Evolutionary conservation across 352 stramenopile species (phyloP).

Genomic region (Phytophthora fragariaefolia): DNA sequence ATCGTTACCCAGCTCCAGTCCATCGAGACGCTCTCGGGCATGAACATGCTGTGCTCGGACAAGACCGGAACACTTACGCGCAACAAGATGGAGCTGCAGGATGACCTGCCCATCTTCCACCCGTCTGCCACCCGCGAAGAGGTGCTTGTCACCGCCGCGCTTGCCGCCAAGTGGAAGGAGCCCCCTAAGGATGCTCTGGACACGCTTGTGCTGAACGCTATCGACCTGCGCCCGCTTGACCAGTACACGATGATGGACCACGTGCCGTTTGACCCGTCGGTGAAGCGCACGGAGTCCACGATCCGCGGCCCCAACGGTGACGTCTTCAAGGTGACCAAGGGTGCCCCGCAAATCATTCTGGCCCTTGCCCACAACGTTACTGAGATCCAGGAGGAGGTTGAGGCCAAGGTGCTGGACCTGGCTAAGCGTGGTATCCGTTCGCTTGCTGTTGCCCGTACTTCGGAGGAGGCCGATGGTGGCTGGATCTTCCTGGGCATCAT

Average conservation of each 20-base stretch:
- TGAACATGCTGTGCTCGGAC: slow-evolving; percentile 96
- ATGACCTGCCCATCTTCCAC: slow-evolving; percentile 91
- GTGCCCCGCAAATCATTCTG: slow-evolving; percentile 94
- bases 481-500: slow-evolving; percentile 96
- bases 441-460: slow-evolving; percentile 87
- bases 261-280: slow-evolving; percentile 80
- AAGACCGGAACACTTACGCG: slow-evolving; percentile 96
- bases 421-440: slow-evolving; percentile 88
- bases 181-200: slow-evolving; percentile 94
- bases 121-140: slow-evolving; percentile 82
- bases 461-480: slow-evolving; percentile 71
- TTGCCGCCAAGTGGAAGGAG: slow-evolving; percentile 96
- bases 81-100: slow-evolving; percentile 95
- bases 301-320: slow-evolving; percentile 79
- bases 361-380: slow-evolving; percentile 74
- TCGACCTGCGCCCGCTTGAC: slow-evolving; percentile 84
- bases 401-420: slow-evolving; percentile 90
- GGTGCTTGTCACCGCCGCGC: slow-evolving; percentile 90
- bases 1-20: slow-evolving; percentile 92
- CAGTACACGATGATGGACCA: slow-evolving; percentile 87
- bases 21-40: slow-evolving; percentile 93
- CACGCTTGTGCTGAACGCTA: slow-evolving; percentile 90
- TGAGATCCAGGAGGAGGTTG: slow-evolving; percentile 86
- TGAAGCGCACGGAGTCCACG: slow-evolving; percentile 94
- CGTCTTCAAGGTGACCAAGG: slow-evolving; percentile 95